A percentile compares a stretch with the other conserved stretches of the same genome.
phyloP scores from a whole-genome alignment of 805 yeast genomes.

The Candida awuae region DNA sequence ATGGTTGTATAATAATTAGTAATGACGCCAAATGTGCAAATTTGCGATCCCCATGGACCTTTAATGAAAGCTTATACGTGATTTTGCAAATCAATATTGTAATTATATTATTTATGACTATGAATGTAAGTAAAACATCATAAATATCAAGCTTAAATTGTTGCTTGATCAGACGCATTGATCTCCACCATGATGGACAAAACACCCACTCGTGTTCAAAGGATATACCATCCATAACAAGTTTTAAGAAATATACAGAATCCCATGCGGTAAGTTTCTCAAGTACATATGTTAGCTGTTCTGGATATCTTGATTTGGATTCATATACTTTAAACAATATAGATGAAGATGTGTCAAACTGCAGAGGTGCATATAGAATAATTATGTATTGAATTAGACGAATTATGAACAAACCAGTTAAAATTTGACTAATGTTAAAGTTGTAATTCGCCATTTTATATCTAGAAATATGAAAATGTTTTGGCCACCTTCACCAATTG shows the following conservation, averaged over 20 bases:
- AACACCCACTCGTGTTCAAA: constrained; percentile 91
- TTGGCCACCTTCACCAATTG: too few relatives aligned
- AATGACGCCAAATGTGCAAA: constrained; percentile 19
- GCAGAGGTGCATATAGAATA: constrained; percentile 34
- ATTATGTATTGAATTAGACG: constrained; percentile 32
- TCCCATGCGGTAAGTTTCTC: constrained; percentile 75
- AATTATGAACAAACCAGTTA: neutral
- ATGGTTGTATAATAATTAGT: constrained; percentile 59
- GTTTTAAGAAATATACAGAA: constrained; percentile 61
- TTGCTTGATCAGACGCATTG: constrained; percentile 19
- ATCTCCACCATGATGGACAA: constrained; percentile 66
- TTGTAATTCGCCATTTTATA: too few relatives aligned
- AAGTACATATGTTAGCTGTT: constrained; percentile 24
- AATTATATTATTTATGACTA: constrained; percentile 41
- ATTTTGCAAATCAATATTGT: constrained; percentile 45
- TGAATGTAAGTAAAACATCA: constrained; percentile 37
- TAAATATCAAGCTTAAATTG: constrained; percentile 29
- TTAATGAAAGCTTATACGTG: constrained; percentile 41
- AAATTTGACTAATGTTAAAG: neutral
- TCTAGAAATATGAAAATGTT: too few relatives aligned
- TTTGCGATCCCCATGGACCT: constrained; percentile 10
- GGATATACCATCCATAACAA: constrained; percentile 41
- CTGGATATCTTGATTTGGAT: constrained; percentile 2
- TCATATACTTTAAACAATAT: constrained; percentile 27
- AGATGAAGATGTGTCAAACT: constrained; percentile 42